Percentiles rank a stretch among this genome's conserved stretches.
Evolutionary conservation across 148 eudicot species (phyloP).

Genomic region (Oxyria digyna): DNA sequence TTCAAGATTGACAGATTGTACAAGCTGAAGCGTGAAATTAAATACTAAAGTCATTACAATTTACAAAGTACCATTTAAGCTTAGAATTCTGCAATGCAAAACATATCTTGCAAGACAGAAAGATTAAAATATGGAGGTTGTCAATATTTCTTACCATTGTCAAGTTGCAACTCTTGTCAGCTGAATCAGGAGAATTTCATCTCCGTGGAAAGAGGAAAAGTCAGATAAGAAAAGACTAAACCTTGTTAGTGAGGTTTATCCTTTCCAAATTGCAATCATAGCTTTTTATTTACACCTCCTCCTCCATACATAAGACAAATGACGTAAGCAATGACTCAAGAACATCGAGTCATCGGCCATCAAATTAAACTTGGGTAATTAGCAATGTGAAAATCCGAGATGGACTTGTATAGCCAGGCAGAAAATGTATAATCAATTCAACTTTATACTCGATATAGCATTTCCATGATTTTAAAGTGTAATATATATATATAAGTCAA

Average conservation of each 20-base stretch:
- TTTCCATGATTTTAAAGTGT: not conserved
- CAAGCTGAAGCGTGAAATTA: not conserved
- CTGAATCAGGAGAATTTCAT: not conserved
- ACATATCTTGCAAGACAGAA: not conserved
- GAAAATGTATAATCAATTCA: no score
- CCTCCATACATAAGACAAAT: not conserved
- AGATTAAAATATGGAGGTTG: not conserved
- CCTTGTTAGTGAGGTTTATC: not conserved
- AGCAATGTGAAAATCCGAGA: no score
- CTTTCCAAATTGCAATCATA: not conserved
- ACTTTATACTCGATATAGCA: not conserved
- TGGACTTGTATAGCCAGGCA: no score
- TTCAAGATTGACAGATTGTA: no score
- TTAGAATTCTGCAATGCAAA: not conserved
- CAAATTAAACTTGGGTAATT: no score
- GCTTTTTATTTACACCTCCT: not conserved
- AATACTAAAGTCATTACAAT: no score
- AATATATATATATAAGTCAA: no score
- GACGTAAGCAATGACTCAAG: not conserved
- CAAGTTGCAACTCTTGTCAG: not conserved
- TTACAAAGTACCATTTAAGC: no score
- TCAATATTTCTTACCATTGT: not conserved
- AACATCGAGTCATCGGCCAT: not conserved
- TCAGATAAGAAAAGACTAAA: not conserved
- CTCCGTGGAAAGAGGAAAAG: not conserved